phyloP scores from a whole-genome alignment of 2,329 filamentous ascomycete genomes.

The Fusarium sp. region DNA sequence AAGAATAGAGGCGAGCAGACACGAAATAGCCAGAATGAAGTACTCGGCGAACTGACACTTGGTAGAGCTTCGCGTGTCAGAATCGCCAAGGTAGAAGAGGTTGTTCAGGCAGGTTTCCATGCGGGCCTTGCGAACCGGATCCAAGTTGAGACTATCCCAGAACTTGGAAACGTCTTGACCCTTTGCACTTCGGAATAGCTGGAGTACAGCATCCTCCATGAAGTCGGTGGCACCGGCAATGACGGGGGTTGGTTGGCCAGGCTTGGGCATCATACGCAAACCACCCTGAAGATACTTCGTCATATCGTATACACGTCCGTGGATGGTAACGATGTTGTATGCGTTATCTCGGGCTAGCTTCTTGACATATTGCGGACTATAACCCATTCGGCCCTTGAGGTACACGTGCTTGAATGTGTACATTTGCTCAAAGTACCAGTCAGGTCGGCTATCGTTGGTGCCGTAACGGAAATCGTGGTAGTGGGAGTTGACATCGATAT shows the following conservation, averaged over 20 bases:
- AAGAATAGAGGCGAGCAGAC: constrained; percentile 83
- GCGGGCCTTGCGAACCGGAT: constrained; percentile 64
- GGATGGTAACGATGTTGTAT: constrained; percentile 80
- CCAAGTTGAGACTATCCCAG: constrained; percentile 77
- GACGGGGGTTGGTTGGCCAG: constrained; percentile 61
- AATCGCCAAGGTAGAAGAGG: constrained; percentile 90
- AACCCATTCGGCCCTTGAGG: constrained; percentile 89
- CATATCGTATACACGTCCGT: constrained; percentile 86
- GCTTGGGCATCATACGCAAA: constrained; percentile 68
- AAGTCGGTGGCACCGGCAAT: constrained; percentile 73
- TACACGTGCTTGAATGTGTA: constrained; percentile 79
- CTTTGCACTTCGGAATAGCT: constrained; percentile 79
- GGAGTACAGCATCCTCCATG: constrained; percentile 79
- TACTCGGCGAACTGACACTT: constrained; percentile 91
- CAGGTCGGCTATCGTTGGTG: constrained; percentile 82
- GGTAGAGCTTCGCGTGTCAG: constrained; percentile 89
- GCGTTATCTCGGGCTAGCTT: constrained; percentile 72
- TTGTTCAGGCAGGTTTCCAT: constrained; percentile 92
- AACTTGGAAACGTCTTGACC: constrained; percentile 85
- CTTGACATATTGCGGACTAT: constrained; percentile 79
- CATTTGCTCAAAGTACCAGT: constrained; percentile 95
- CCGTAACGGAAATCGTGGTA: constrained; percentile 95
- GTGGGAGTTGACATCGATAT: constrained; percentile 75
- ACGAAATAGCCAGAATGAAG: constrained; percentile 85
- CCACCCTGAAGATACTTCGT: constrained; percentile 84